Percentiles rank a stretch among this genome's conserved stretches.
phyloP scores from a whole-genome alignment of 1,139 yeast genomes.

The Wickerhamomyces sp. region DNA sequence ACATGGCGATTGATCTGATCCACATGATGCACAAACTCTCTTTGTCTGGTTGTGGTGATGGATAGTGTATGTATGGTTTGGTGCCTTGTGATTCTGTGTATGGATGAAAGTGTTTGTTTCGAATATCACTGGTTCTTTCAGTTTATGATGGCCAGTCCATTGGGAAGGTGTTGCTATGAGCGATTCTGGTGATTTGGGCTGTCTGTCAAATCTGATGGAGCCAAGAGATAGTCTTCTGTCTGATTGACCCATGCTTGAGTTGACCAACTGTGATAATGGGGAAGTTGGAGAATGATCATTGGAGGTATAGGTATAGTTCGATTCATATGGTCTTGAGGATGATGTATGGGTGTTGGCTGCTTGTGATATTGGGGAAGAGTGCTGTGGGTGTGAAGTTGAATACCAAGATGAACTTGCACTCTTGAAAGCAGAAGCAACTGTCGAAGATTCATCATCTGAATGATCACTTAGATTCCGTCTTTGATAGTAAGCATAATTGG shows the following conservation, averaged over 20 bases:
- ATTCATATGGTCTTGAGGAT: slow-evolving; percentile 40
- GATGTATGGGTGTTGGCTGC: background rate
- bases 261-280: background rate
- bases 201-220: background rate
- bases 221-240: slow-evolving; percentile 1
- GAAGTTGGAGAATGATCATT: slow-evolving; percentile 5
- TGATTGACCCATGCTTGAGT: background rate
- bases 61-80: slow-evolving; percentile 24
- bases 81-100: slow-evolving; percentile 23
- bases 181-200: background rate
- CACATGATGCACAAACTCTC: slow-evolving; percentile 84
- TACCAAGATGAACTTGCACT: background rate
- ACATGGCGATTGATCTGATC: slow-evolving; percentile 89
- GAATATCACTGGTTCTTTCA: slow-evolving; percentile 11
- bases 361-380: slow-evolving; percentile 19
- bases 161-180: slow-evolving; percentile 7
- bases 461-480: slow-evolving; percentile 5
- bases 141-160: slow-evolving; percentile 14
- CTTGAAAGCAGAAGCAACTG: background rate
- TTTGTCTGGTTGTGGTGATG: slow-evolving; percentile 25
- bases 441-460: slow-evolving; percentile 8
- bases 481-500: background rate
- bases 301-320: slow-evolving; percentile 43
- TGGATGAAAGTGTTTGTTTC: slow-evolving; percentile 20
- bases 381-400: background rate